Evolutionary conservation across 139 green algal species (phyloP), one percentile per base, ranked within the genome.

Genomic region (Klebsormidium nitens): DNA sequence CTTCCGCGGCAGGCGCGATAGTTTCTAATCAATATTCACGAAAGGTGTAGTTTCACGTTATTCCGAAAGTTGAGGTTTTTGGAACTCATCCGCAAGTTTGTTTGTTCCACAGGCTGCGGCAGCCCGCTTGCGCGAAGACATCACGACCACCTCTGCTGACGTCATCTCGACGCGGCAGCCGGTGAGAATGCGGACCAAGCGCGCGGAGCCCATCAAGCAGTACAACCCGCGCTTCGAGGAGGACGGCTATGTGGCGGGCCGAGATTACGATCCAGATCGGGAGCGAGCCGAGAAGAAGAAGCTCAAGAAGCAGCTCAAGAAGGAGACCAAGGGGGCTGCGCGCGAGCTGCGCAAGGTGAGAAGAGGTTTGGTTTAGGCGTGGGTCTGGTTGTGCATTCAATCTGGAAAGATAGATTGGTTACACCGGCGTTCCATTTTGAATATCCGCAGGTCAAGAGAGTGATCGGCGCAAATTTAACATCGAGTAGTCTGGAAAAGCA

Each of bases 221-320:
- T 94, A 83, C 83, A 97, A 95, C 75, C 93, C 93, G 0, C 79
- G 86, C 31, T 97, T 91, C 63, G 92, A 97, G 82, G 89, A 95
- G 29, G 84, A 91, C 65, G 77, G 71, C 35, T 78, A 77, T 47
- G 64, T 38, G 1, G 5, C 39, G 29, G 76, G 78, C n/a, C 32
- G 60, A 17, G 72, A 85, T 37, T 81, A 85, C 77, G 76, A 85
- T 49, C 76, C 70, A 19, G 72, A 83, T 66, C 29, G 47, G 11
- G 79, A 84, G 55, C 64, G 78, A 11, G 69, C 81, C 29, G 81
- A 84, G n/a, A 19, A 29, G 6, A 82, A 77, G 65, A 80, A 79
- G 66, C 65, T 84, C 28, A 40, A 74, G 48, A 62, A 46, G 64
- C 46, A 80, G 52, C 31, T 86, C 31, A 77, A 77, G 68, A 67